phyloP scores from a whole-genome alignment of 805 yeast species.

The Lachancea fermentati region DNA sequence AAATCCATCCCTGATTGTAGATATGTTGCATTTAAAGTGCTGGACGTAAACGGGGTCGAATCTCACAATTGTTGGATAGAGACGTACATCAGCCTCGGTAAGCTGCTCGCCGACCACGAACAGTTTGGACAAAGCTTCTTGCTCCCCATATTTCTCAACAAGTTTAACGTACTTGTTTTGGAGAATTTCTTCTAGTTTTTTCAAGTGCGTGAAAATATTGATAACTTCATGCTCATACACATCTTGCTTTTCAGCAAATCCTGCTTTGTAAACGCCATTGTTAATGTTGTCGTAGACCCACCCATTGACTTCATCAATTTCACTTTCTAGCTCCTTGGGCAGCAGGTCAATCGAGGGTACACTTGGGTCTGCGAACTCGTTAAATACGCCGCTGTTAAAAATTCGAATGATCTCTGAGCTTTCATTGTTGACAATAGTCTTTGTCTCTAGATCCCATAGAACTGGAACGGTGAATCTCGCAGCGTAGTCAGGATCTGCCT shows the following conservation, averaged over 20 bases:
- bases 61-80: conserved; percentile 81
- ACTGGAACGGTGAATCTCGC: conserved; percentile 93
- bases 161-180: conserved; percentile 36
- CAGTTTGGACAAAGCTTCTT: conserved; percentile 22
- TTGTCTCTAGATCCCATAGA: conserved; percentile 78
- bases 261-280: conserved; percentile 90
- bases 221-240: conserved; percentile 67
- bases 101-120: conserved; percentile 58
- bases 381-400: conserved; percentile 68
- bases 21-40: conserved; percentile 89
- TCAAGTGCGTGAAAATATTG: conserved; percentile 60
- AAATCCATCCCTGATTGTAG: conserved; percentile 70
- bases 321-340: conserved; percentile 46
- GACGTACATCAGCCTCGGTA: conserved; percentile 88
- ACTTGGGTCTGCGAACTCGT: conserved; percentile 39
- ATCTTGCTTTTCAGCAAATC: conserved; percentile 81
- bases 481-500: conserved; percentile 65
- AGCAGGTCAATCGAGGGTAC: conserved; percentile 45
- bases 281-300: conserved; percentile 84
- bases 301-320: conserved; percentile 71
- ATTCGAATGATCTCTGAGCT: conserved; percentile 85
- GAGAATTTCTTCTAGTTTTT: conserved; percentile 61
- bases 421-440: conserved; percentile 87
- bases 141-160: conserved; percentile 18
- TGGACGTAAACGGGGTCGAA: conserved; percentile 93